Conservation (phyloP, 1,284 basidiomycete species). For the Inonotus obliquus region DNA sequence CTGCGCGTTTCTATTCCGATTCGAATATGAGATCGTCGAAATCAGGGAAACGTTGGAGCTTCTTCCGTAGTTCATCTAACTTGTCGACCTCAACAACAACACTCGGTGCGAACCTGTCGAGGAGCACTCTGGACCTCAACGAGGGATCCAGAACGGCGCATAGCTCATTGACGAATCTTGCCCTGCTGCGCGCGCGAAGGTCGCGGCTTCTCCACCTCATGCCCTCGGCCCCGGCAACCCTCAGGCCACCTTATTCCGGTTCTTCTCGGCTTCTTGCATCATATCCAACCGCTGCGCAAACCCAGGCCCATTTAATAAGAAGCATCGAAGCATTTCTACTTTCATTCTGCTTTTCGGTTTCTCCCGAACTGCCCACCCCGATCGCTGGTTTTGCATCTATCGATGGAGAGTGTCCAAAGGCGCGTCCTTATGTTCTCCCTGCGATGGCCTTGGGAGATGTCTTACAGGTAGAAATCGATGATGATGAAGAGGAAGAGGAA, state of each 20-base stretch:
- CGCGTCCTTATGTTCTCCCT: conserved; percentile 32
- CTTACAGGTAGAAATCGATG: conserved; percentile 18
- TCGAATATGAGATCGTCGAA: not conserved
- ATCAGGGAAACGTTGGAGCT: conserved; percentile 4
- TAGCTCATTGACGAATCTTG: not conserved
- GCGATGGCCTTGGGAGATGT: conserved; percentile 28
- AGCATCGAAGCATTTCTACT: conserved; percentile 35
- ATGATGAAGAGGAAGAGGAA: not conserved
- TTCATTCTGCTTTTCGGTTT: conserved; percentile 25
- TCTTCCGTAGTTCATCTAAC: conserved; percentile 5
- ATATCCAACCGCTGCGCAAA: not conserved
- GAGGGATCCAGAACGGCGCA: not conserved
- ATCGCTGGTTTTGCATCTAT: not conserved
- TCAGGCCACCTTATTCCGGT: not conserved
- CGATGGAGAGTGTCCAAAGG: conserved; percentile 24
- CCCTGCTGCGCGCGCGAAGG: conserved; percentile 17
- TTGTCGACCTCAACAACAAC: not conserved
- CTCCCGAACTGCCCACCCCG: not conserved
- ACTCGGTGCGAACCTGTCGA: not conserved
- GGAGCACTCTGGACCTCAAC: not conserved
- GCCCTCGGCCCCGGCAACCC: conserved; percentile 18
- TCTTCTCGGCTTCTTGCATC: not conserved
- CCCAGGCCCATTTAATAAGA: conserved; percentile 29
- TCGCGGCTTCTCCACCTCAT: conserved; percentile 33
- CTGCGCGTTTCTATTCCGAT: conserved; percentile 4